A percentile compares a stretch with the other conserved stretches of the same genome.
Evolutionary conservation across 2,329 filamentous ascomycete species (phyloP).

Genomic region (Penicillium aurantiogriseum): DNA sequence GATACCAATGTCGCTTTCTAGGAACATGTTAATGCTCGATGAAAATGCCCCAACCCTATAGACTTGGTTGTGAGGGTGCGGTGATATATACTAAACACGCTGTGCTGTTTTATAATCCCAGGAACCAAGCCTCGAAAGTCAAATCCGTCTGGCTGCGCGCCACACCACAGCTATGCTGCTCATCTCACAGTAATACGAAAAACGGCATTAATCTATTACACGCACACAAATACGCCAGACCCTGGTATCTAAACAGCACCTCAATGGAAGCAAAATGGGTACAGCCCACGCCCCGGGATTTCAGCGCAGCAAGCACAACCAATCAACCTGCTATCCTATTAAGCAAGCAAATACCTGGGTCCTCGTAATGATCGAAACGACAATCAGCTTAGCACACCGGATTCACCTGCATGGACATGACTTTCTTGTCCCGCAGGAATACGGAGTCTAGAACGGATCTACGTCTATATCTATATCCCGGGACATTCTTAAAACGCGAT

Average conservation of each 20-base stretch:
- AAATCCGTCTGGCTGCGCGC: not conserved
- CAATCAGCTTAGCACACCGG: slow-evolving; percentile 3
- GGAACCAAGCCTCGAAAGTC: not conserved
- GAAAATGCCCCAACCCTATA: not conserved
- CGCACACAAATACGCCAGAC: not conserved
- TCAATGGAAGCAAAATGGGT: not conserved
- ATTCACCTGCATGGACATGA: slow-evolving; percentile 14
- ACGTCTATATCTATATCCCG: not conserved
- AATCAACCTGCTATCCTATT: too few species aligned
- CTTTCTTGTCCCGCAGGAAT: slow-evolving; percentile 5
- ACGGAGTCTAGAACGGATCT: not conserved
- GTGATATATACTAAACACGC: not conserved
- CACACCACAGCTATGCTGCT: not conserved
- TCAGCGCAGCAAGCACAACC: not conserved
- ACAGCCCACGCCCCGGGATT: not conserved
- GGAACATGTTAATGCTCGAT: too few species aligned
- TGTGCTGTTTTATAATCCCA: not conserved
- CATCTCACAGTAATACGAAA: not conserved
- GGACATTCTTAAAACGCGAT: not conserved
- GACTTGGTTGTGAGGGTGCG: not conserved
- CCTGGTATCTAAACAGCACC: not conserved
- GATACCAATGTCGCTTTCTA: too few species aligned
- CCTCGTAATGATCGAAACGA: slow-evolving; percentile 4
- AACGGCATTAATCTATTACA: not conserved
- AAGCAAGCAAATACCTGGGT: slow-evolving; percentile 1